Base-by-base conservation (phyloP, 2,329 filamentous ascomycete species). In the Ophiostoma fasciatum region DNA sequence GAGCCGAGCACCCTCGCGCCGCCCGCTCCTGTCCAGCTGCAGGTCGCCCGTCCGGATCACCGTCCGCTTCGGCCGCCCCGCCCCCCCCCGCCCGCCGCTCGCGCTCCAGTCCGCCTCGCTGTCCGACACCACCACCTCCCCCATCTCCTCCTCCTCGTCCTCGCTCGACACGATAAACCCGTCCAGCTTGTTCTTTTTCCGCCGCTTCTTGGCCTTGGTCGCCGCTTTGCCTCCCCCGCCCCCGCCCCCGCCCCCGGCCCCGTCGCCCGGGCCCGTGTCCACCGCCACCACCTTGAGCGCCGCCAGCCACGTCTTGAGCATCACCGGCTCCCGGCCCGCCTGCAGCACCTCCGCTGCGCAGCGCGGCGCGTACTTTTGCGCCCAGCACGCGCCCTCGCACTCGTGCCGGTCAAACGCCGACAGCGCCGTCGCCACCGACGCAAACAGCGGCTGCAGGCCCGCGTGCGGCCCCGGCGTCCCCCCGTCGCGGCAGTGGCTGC, bases 301-400 rank as follows among this genome's bases (percentile, higher is more conserved):
- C 39, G 72, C 66, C 7, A 98, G 61, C 90, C 90, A 98, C 41
- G 88, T 73, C 39, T 75, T 77, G 18, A 98, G 58, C 8, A 88
- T 60, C 2, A 63, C 50, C 1, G 74, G 74, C 52, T 94, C 83
- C 30, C 63, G 68, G 3, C 80, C 78, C 13, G 62, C 54, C 49
- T 94, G 87, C 10, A 98, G 62, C 1, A 96, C 76, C 39, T 88
- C 74, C 4, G 62, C 61, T 3, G 83, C 75, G 25, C 58, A 62
- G 19, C 55, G 58, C 0, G 90, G 90, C 0, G 81, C 73, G 56
- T 96, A 94, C 49, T 96, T 94, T 28, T 88, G 78, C 2, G 66
- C 55, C 90, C 90, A 98, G 8, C 73, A 58, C 20, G 68, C 58
- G 2, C 62, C 64, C 50, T 96, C 88, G 46, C 81, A 93, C 33